Percentiles rank a stretch among this genome's conserved stretches.
Conservation (phyloP, 2,329 filamentous ascomycete genomes). For the Aureobasidium lini region DNA sequence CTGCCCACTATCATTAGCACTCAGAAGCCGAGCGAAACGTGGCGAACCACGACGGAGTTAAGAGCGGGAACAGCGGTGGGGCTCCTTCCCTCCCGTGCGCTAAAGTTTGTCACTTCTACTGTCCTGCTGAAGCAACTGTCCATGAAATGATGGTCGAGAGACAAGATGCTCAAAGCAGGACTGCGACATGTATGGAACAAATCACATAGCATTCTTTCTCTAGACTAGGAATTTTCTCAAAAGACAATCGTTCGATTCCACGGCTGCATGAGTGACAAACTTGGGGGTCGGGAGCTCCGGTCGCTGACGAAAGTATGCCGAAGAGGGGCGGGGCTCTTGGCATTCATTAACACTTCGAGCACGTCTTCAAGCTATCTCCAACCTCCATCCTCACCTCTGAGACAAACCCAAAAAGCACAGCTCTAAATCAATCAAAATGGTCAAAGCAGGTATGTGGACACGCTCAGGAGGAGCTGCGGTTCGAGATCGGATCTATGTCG, state of each 20-base stretch:
- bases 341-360: neutral
- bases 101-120: too few relatives aligned
- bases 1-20: neutral
- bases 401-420: conserved; percentile 1
- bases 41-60: neutral
- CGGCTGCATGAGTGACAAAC: neutral
- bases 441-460: conserved; percentile 79
- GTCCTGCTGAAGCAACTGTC: too few relatives aligned
- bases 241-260: neutral
- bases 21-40: conserved; percentile 2
- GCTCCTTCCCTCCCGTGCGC: neutral
- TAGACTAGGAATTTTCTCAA: too few relatives aligned
- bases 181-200: too few relatives aligned
- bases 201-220: too few relatives aligned
- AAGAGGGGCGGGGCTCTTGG: conserved; percentile 4
- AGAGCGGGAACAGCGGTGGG: neutral
- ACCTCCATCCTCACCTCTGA: neutral
- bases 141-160: too few relatives aligned
- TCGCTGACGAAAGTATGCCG: neutral
- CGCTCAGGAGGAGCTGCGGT: neutral
- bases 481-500: neutral
- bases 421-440: conserved; percentile 69
- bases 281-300: neutral
- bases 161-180: too few relatives aligned
- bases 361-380: neutral